Base-by-base conservation (phyloP, 495 filamentous ascomycete species). In the Lasiosphaeria ovina region DNA sequence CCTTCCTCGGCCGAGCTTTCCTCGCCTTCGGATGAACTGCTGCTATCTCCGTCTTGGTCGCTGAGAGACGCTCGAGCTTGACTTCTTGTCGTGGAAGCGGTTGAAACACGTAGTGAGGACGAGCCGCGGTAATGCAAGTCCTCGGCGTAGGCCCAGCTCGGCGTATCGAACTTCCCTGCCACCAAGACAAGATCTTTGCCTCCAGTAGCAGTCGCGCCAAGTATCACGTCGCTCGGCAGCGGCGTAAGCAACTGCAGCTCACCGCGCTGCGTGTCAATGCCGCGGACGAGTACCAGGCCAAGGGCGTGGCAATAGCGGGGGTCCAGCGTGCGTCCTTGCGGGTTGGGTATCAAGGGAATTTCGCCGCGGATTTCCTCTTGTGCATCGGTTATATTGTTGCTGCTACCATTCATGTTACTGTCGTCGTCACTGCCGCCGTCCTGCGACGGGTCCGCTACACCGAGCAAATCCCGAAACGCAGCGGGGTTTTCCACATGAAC, bases 71-170 rank as follows among this genome's bases (percentile, higher is more conserved):
- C 2, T 24, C 24, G 24, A 24, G 24, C 24, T 24, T 24, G 24
- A 24, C 24, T 24, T 24, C 1, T 24, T 24, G 24, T 24, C 24
- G 24, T 24, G 24, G 24, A 2, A 24, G 24, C 24, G 24, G 24
- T 24, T 24, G 24, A 24, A 24, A 24, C 24, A 24, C 24, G 24
- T 24, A 34, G 55, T 59, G 11, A 47, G 12, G 50, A 48, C 3
- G 16, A 38, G 12, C 11, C 42, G 54, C 60, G 35, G 54, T 63
- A 58, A 50, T 76, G 73, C 5, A 83, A 54, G 14, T 81, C 78
- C 62, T 86, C 83, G 1, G 75, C 75, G 58, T 84, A 85, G 11
- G 80, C 81, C 85, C 83, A 87, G 9, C 68, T 78, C 3, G 85
- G 84, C 9, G 81, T 69, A 59, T 85, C 83, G 49, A 84, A 81